Conservation (phyloP, 2,329 filamentous ascomycete genomes). For the Aspergillus fructus region DNA sequence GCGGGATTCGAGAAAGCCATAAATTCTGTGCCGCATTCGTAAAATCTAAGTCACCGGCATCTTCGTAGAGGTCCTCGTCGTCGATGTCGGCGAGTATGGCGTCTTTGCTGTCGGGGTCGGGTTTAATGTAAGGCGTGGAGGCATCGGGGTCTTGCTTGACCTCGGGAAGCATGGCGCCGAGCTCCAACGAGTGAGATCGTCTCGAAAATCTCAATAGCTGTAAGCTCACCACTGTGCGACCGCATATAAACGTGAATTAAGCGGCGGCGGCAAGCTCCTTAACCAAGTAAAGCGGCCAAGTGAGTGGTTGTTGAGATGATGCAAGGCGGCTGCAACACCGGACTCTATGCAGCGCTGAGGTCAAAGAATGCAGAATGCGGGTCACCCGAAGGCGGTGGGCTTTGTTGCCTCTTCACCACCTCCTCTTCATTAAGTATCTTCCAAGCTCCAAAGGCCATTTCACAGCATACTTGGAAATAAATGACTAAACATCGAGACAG, state of each 20-base stretch:
- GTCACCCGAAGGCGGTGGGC: conserved; percentile 21
- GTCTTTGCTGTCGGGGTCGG: conserved; percentile 43
- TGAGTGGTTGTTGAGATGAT: conserved; percentile 16
- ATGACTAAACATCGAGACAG: no score
- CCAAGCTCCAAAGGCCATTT: background rate
- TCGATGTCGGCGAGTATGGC: conserved; percentile 33
- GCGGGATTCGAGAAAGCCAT: conserved; percentile 77
- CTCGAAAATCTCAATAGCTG: background rate
- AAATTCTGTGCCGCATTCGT: conserved; percentile 46
- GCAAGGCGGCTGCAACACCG: conserved; percentile 7
- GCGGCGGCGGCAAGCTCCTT: background rate
- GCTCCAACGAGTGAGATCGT: background rate
- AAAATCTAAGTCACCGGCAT: conserved; percentile 65
- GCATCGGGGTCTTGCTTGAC: conserved; percentile 44
- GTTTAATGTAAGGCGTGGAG: conserved; percentile 38
- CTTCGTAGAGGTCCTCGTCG: conserved; percentile 71
- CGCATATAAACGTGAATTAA: background rate
- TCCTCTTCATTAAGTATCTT: background rate
- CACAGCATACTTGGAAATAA: background rate
- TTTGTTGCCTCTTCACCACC: no score
- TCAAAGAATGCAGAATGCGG: conserved; percentile 12
- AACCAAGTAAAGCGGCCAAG: background rate
- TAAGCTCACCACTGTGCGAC: conserved; percentile 6
- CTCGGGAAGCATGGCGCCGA: conserved; percentile 31
- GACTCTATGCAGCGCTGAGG: conserved; percentile 5